Percentiles rank a stretch among this genome's conserved stretches.
phyloP scores from a whole-genome alignment of 495 filamentous ascomycete genomes.

The Cercophora newfieldiana region DNA sequence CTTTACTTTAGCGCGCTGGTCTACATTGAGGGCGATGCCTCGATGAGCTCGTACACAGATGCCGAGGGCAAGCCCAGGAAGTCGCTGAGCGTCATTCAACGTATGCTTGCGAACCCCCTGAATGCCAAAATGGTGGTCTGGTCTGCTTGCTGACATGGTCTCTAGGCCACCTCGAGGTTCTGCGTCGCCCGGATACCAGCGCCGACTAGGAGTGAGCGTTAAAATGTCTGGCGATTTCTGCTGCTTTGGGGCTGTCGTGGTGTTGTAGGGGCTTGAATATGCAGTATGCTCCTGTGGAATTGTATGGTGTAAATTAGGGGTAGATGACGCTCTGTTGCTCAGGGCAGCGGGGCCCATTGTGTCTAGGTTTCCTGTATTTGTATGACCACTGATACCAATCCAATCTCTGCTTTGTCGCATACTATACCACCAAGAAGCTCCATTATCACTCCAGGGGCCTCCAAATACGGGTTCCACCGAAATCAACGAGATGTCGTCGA shows the following conservation, averaged over 20 bases:
- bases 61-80: constrained; percentile 60
- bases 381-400: constrained; percentile 16
- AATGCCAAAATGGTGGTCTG: neutral
- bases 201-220: neutral
- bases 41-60: constrained; percentile 60
- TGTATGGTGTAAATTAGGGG: neutral
- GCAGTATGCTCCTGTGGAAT: neutral
- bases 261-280: neutral
- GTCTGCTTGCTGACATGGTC: constrained; percentile 11
- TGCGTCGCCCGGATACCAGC: constrained; percentile 9
- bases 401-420: constrained; percentile 10
- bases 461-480: neutral
- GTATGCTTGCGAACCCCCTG: constrained; percentile 50
- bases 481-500: neutral
- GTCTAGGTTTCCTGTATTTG: constrained; percentile 1
- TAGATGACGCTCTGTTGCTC: neutral
- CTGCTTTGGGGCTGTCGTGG: neutral
- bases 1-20: constrained; percentile 64
- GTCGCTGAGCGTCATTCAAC: constrained; percentile 65
- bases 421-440: no score
- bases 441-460: no score
- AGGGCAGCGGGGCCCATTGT: neutral
- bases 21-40: constrained; percentile 72
- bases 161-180: constrained; percentile 61
- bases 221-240: neutral